Evolutionary conservation across 2,329 filamentous ascomycete species (phyloP), one percentile per base, ranked within the genome.

Genomic region (Fusarium sp.): DNA sequence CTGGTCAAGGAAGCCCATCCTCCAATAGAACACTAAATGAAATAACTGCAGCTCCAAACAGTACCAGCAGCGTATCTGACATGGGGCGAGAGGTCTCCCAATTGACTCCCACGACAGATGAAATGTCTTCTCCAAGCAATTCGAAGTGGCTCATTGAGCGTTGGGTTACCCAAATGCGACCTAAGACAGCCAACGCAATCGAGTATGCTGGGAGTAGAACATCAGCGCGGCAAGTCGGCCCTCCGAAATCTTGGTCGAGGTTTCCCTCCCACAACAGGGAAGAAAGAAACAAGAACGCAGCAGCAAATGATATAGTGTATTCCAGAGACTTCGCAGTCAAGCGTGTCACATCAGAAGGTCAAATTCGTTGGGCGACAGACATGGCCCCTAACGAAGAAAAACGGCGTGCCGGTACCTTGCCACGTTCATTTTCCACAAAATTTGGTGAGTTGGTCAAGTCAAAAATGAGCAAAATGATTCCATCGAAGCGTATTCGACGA

Each of bases 211-310:
- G 22, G 13, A 56, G 40, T 43, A 43, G 33, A 38, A 43, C 13
- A 18, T 63, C 39, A 38, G 40, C 36, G 18, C 66, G 46, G 31
- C 51, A 61, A 33, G 42, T 36, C 38, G 71, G 57, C 6, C 75
- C 75, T 28, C 77, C 78, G 6, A 67, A 65, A 15, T 75, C 79
- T 9, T 81, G 80, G 80, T 69, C 79, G 11, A 79, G 58, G 28
- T 80, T 75, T 53, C 73, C 77, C 18, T 79, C 79, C 5, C 71
- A 77, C 33, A 76, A 70, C 6, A 72, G 76, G 31, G 70, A 72
- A 28, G 72, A 76, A 52, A 74, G 77, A 38, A 77, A 72, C 24
- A 73, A 62, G 34, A 48, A 63, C 34, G 75, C 74, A 17, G 54
- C 62, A 11, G 33, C 44, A 15, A 61, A 55, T 24, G 78, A 80